A percentile compares a stretch with the other conserved stretches of the same genome.
phyloP scores from a whole-genome alignment of 371 early-diverging fungal species.

The Sporodiniella umbellata region DNA sequence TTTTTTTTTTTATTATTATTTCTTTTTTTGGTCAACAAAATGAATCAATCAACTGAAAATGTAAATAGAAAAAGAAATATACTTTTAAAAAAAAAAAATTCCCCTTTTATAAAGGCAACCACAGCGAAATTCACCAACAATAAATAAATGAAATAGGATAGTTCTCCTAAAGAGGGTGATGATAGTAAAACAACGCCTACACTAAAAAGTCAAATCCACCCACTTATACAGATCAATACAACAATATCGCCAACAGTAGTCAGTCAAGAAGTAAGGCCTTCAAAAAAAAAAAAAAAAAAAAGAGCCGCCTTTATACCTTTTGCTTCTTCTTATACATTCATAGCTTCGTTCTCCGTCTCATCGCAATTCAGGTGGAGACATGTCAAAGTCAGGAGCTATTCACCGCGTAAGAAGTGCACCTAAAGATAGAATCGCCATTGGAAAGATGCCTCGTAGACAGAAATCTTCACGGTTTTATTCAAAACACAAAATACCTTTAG shows the following conservation, averaged over 20 bases:
- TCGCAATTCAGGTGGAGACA: conserved; percentile 5
- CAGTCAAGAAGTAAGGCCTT: neutral
- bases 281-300: neutral
- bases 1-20: neutral
- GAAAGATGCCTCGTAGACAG: conserved; percentile 82
- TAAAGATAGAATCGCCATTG: conserved; percentile 78
- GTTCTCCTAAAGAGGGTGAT: too few relatives aligned
- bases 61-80: conserved; percentile 5
- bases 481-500: conserved; percentile 77
- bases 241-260: neutral
- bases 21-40: conserved; percentile 2
- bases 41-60: conserved; percentile 20
- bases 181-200: too few relatives aligned
- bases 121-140: too few relatives aligned
- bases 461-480: conserved; percentile 86
- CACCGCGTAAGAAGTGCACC: conserved; percentile 78
- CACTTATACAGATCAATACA: neutral
- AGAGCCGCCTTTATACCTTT: too few relatives aligned
- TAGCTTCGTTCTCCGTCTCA: conserved; percentile 20
- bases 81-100: too few relatives aligned
- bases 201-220: neutral
- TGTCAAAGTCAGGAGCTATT: conserved; percentile 74
- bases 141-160: too few relatives aligned
- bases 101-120: too few relatives aligned
- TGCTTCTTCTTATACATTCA: too few relatives aligned